A percentile compares a stretch with the other conserved stretches of the same genome.
Evolutionary conservation across 2,329 filamentous ascomycete species (phyloP).

Genomic region (Mycocentrospora acerina): DNA sequence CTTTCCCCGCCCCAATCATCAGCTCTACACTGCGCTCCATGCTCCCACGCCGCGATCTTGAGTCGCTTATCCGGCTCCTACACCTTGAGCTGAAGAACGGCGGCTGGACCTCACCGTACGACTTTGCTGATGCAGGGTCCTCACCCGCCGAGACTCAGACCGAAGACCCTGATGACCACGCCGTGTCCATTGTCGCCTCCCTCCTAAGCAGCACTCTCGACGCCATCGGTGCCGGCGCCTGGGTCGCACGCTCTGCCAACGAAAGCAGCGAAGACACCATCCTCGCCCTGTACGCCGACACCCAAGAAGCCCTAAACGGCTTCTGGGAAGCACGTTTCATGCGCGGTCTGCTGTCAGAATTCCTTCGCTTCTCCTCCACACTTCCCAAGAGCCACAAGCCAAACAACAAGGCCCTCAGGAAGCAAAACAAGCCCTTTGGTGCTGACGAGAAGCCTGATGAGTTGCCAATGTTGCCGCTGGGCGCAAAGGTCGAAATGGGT

Average conservation of each 20-base stretch:
- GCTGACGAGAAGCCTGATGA: constrained; percentile 44
- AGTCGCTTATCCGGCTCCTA: constrained; percentile 71
- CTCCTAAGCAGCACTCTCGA: constrained; percentile 74
- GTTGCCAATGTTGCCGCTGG: constrained; percentile 65
- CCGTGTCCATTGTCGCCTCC: constrained; percentile 70
- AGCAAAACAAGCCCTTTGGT: constrained; percentile 52
- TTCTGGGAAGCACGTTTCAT: constrained; percentile 69
- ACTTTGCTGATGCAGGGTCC: constrained; percentile 56
- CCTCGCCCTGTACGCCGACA: constrained; percentile 65
- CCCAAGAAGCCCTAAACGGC: constrained; percentile 70
- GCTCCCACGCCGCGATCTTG: constrained; percentile 66
- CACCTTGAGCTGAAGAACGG: constrained; percentile 72
- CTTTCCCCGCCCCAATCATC: constrained; percentile 62
- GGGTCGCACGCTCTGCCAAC: constrained; percentile 58
- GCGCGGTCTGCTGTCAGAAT: constrained; percentile 65
- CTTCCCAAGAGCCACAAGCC: constrained; percentile 34
- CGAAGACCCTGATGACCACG: constrained; percentile 64
- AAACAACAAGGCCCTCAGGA: constrained; percentile 32
- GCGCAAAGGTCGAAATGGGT: constrained; percentile 62
- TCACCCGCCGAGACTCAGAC: constrained; percentile 33
- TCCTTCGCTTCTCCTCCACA: constrained; percentile 57
- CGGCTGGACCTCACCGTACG: constrained; percentile 73
- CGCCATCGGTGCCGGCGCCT: constrained; percentile 72
- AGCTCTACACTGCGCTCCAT: constrained; percentile 64
- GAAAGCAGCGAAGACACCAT: constrained; percentile 65